Evolutionary conservation across 2,329 filamentous ascomycete species (phyloP), one percentile per base, ranked within the genome.

Genomic region (Sclerotinia trifoliorum): DNA sequence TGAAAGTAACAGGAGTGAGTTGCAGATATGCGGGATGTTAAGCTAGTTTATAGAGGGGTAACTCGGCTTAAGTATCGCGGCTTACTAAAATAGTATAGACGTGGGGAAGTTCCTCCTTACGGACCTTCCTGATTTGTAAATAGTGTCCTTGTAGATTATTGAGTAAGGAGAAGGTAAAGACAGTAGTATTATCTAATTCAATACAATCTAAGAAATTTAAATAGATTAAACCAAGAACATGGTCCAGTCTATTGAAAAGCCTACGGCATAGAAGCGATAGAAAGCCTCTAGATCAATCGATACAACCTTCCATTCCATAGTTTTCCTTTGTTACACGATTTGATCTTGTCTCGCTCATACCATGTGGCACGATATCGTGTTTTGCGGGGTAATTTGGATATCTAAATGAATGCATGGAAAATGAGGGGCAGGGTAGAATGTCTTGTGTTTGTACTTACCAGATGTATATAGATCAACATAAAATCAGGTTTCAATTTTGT

Each of bases 51-150:
- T 65, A 35, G 62, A 55, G 62, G 62, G 62, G 62, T 65, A 65
- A n/a, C 21, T 64, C 39, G 39, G 39, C 39, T 42, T 42, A 42
- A 42, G 13, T 42, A 42, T 65, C 62, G 62, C 62, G 62, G 62
- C 49, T 65, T 26, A 58, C 55, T 48, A 65, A 52, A 44, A 26
- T 39, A 58, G 55, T 44, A 17, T 44, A 58, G 55, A 49, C 57
- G 46, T 8, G 65, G 42, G 26, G 64, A 44, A 66, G 32, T 54
- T 29, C 62, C 55, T 5, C n/a, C 21, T 26, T 44, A 67, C 21
- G 17, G 86, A 80, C 80, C 71, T 58, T 58, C 55, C 55, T 8
- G 42, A 58, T 58, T 58, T 44, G 55, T 44, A 44, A 42, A 44
- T 58, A 21, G 35, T 44, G 15, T 19, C 24, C 6, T 39, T 7